These are phyloP conservation scores for Nicotiana rustica DNA, from an alignment of 305 asterid species.

Conservation along the genomic window DNA sequence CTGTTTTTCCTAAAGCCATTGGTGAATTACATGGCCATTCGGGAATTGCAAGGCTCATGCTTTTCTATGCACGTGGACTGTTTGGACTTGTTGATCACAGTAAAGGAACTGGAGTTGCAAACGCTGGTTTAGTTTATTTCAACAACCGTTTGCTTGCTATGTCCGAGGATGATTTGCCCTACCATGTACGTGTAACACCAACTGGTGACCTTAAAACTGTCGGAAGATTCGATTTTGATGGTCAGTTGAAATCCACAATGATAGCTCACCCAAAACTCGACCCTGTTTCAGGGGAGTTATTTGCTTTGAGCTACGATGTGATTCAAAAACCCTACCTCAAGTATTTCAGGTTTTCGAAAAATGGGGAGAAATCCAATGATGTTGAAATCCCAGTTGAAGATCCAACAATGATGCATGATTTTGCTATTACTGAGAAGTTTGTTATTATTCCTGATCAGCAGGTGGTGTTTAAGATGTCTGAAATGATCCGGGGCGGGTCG, in stretches of 20 bases:
- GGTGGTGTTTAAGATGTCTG: slow-evolving; percentile 87
- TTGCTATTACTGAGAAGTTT: slow-evolving; percentile 78
- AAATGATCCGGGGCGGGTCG: slow-evolving; percentile 87
- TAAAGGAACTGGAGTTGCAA: slow-evolving; percentile 90
- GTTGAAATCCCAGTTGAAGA: slow-evolving; percentile 79
- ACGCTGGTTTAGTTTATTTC: slow-evolving; percentile 87
- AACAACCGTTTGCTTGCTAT: slow-evolving; percentile 77
- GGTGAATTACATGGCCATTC: slow-evolving; percentile 94
- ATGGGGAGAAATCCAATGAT: slow-evolving; percentile 71
- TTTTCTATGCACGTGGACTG: slow-evolving; percentile 80
- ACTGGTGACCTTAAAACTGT: slow-evolving; percentile 75
- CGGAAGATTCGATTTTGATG: slow-evolving; percentile 60
- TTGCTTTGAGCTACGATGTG: slow-evolving; percentile 87
- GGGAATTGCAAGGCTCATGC: slow-evolving; percentile 74
- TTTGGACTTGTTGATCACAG: slow-evolving; percentile 69
- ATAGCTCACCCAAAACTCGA: slow-evolving; percentile 93
- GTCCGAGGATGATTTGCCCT: slow-evolving; percentile 94
- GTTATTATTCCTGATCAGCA: slow-evolving; percentile 90
- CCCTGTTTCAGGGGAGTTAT: slow-evolving; percentile 82
- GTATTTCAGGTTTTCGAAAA: slow-evolving; percentile 65
- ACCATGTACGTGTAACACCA: slow-evolving; percentile 68
- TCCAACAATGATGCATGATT: slow-evolving; percentile 97
- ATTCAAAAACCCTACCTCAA: slow-evolving; percentile 81
- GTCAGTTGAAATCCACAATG: slow-evolving; percentile 74
- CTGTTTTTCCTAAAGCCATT: slow-evolving; percentile 91